Conservation (phyloP, 164 flowering plant genomes). For the Amborella trichopoda region DNA sequence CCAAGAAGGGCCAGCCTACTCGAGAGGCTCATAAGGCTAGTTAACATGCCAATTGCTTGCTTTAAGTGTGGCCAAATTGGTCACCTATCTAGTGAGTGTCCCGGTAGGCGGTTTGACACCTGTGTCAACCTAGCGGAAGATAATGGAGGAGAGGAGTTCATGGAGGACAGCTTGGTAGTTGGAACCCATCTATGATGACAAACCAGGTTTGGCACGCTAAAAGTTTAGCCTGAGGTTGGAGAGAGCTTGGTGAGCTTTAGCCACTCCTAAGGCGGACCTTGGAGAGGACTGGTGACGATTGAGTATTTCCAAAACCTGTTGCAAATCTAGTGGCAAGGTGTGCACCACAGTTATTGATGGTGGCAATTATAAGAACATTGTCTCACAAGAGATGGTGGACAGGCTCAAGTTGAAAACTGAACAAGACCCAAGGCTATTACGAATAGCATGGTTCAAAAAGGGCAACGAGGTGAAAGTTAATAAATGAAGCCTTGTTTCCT, state of each 20-base stretch:
- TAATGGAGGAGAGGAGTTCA: background rate
- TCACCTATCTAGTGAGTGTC: background rate
- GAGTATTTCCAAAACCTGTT: background rate
- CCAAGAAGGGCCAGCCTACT: no score
- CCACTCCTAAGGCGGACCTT: background rate
- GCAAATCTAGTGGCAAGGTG: background rate
- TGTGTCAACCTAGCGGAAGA: no score
- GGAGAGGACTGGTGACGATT: background rate
- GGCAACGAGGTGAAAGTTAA: background rate
- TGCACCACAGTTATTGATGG: background rate
- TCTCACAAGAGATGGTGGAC: no score
- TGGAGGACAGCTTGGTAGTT: background rate
- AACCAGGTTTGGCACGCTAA: background rate
- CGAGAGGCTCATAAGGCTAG: no score
- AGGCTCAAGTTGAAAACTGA: background rate
- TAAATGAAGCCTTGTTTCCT: background rate
- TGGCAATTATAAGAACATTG: background rate
- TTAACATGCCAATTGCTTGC: no score
- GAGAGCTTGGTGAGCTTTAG: background rate
- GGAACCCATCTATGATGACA: slow-evolving; percentile 1
- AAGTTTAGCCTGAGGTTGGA: background rate
- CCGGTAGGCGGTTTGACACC: background rate
- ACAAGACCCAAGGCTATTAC: background rate
- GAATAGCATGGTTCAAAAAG: no score
- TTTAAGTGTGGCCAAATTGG: background rate